Evolutionary conservation across 352 stramenopile genomes (phyloP), one percentile per base, ranked within the genome.

Genomic region (Globisporangium uncinulatum): DNA sequence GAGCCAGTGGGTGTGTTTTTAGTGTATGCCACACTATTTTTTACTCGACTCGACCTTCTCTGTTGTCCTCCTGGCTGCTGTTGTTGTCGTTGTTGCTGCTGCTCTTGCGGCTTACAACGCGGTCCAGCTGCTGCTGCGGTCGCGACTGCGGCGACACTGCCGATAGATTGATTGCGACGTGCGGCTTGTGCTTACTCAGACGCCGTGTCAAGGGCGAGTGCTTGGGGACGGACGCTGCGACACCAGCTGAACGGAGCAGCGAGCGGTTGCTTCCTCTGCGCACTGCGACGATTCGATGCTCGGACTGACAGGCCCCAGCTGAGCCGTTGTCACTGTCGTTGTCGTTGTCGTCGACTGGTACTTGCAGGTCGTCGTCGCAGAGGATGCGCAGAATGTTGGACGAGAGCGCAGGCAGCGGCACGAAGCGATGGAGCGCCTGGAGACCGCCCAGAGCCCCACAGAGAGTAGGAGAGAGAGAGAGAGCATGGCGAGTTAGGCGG

Each of bases 321-420:
- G 5, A 2, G 17, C 5, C 13, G 31, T 34, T 13, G 10, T 59
- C 53, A 14, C 43, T 11, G 21, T 43, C 54, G 6, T 47, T 11
- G 21, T 43, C 54, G 6, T 47, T 31, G 4, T 44, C 50, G 46
- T 71, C 61, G 11, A 79, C 65, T 2, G 63, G 54, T 13, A 87
- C 71, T 57, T 84, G 60, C 4, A 87, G 61, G 32, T 83, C 76
- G 37, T 83, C 70, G 19, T 87, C 76, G 20, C 75, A 83, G 17
- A 73, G 54, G 1, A 87, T 65, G 11, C 68, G 76, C 47, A 87
- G 13, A 51, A 85, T 83, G 20, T 71, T 71, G 2, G 76, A 79
- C 2, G 67, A 67, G 20, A 87, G 55, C 31, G 76, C 76, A 6
- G 76, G 76, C 41, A 87, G 51, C 4, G 76, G 72, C 37, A 87